These are phyloP conservation scores for Globisporangium echinulatum DNA, from an alignment of 352 stramenopile species.

Conservation along the genomic window DNA sequence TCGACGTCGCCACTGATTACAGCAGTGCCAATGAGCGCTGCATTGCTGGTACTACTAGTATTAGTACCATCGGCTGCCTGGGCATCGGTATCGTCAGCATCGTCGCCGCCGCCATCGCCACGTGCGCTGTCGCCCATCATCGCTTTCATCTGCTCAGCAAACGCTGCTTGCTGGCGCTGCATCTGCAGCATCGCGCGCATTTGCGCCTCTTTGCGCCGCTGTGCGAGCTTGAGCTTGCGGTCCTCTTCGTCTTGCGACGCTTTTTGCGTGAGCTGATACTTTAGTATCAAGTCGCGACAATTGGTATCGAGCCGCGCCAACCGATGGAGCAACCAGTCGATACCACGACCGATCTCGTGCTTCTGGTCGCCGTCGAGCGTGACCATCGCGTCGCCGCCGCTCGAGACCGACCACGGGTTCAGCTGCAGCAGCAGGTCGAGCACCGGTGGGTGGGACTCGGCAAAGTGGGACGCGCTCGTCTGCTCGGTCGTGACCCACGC, in stretches of 20 bases:
- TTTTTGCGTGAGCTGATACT: constrained; percentile 53
- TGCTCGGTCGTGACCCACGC: constrained; percentile 51
- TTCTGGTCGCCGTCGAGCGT: constrained; percentile 78
- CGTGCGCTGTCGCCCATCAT: constrained; percentile 48
- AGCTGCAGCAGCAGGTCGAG: constrained; percentile 62
- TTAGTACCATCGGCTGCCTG: not conserved
- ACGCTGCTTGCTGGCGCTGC: constrained; percentile 74
- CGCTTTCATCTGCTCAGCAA: constrained; percentile 67
- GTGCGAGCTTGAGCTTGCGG: constrained; percentile 47
- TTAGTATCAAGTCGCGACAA: constrained; percentile 40
- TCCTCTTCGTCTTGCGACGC: constrained; percentile 63
- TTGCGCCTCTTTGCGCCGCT: constrained; percentile 66
- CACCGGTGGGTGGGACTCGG: constrained; percentile 29
- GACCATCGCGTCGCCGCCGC: constrained; percentile 43
- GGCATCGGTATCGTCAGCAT: constrained; percentile 12
- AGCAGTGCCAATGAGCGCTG: constrained; percentile 10
- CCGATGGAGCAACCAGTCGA: constrained; percentile 76
- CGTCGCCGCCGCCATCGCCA: constrained; percentile 33
- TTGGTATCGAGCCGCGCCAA: constrained; percentile 38
- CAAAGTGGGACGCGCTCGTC: constrained; percentile 20
- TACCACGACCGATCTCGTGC: constrained; percentile 70
- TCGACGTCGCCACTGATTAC: constrained; percentile 27
- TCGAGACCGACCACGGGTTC: constrained; percentile 62
- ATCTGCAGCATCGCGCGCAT: constrained; percentile 73
- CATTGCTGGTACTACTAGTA: not conserved